phyloP scores from a whole-genome alignment of 2,329 filamentous ascomycete species.

The Trichocomaceae sp. region DNA sequence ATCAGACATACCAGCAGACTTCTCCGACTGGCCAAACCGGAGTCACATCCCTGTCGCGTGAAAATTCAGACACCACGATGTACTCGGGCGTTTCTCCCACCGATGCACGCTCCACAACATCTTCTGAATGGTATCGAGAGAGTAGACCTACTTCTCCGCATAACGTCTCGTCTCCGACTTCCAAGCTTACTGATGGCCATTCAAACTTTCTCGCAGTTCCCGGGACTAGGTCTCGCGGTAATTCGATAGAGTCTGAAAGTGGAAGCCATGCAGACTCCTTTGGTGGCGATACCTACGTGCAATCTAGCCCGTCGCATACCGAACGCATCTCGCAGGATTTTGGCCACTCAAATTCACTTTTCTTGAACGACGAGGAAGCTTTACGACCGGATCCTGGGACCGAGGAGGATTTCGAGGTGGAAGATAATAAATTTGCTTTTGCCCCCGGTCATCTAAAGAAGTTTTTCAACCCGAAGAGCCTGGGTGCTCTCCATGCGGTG shows the following conservation, averaged over 20 bases:
- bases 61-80: constrained; percentile 26
- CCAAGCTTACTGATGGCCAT: constrained; percentile 46
- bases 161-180: constrained; percentile 58
- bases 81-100: constrained; percentile 34
- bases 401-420: constrained; percentile 61
- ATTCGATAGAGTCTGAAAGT: constrained; percentile 58
- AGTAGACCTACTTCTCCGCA: constrained; percentile 61
- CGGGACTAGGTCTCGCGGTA: constrained; percentile 55
- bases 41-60: constrained; percentile 22
- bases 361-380: constrained; percentile 57
- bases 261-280: constrained; percentile 48
- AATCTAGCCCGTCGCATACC: constrained; percentile 33
- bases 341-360: constrained; percentile 40
- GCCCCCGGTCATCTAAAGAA: constrained; percentile 68
- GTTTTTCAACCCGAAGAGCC: constrained; percentile 71
- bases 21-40: constrained; percentile 27
- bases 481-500: constrained; percentile 66
- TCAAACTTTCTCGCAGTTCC: constrained; percentile 58
- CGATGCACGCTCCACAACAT: constrained; percentile 49
- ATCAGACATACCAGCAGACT: constrained; percentile 18
- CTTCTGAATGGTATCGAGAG: constrained; percentile 53
- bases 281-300: constrained; percentile 50
- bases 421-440: constrained; percentile 66
- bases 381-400: constrained; percentile 64
- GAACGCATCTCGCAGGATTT: constrained; percentile 38